Evolutionary conservation across 305 asterid genomes (phyloP).

Genomic region (Fraxinus nigra): DNA sequence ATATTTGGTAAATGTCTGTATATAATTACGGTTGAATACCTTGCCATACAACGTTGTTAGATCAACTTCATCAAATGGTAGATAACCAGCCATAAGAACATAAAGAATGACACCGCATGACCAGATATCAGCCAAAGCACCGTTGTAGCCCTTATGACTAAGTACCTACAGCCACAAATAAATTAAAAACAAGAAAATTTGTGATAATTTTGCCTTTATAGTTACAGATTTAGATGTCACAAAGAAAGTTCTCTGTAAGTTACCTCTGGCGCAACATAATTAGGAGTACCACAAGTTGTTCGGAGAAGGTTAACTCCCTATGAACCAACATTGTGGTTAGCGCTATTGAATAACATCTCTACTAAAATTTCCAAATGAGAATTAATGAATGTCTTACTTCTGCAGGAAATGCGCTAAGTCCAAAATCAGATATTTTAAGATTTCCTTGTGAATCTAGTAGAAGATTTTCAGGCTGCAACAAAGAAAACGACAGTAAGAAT

Average conservation of each 20-base stretch:
- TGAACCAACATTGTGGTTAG: conserved; percentile 29
- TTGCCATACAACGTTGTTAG: conserved; percentile 90
- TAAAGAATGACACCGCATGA: conserved; percentile 97
- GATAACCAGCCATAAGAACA: conserved; percentile 93
- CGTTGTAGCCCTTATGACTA: conserved; percentile 94
- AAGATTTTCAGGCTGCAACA: conserved; percentile 94
- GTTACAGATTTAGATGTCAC: conserved; percentile 9
- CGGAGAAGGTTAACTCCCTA: conserved; percentile 88
- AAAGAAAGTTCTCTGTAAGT: conserved; percentile 15
- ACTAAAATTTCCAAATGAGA: background rate
- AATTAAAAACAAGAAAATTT: background rate
- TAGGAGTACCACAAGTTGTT: conserved; percentile 98
- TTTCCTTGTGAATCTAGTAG: conserved; percentile 92
- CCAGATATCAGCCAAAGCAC: conserved; percentile 96
- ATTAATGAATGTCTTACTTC: conserved; percentile 48
- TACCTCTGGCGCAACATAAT: conserved; percentile 99
- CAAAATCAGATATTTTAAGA: conserved; percentile 93
- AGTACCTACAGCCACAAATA: conserved; percentile 61
- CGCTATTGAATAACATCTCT: conserved; percentile 19
- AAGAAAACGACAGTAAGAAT: conserved; percentile 26
- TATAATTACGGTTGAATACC: conserved; percentile 41
- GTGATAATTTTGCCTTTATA: conserved; percentile 12
- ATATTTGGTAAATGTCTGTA: conserved; percentile 7
- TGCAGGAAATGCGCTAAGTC: conserved; percentile 91
- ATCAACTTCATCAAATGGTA: conserved; percentile 98